Evolutionary conservation across 257 asterid genomes (phyloP), one percentile per base, ranked within the genome.

Genomic region (Cordia subcordata): DNA sequence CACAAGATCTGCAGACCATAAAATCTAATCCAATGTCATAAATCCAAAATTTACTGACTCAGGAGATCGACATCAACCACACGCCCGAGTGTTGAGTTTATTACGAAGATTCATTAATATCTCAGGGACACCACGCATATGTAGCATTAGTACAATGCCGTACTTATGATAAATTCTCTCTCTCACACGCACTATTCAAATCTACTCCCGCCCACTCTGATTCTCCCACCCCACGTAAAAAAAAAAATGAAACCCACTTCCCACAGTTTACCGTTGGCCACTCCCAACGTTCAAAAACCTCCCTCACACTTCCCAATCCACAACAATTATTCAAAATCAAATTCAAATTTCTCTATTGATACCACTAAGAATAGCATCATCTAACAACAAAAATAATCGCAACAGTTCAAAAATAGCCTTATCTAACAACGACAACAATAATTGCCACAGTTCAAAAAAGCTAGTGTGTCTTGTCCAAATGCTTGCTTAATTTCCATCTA

Each of bases 321-420:
- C 71, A 69, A 1, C n/a, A n/a, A n/a, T n/a, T 14, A 63, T 90
- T 90, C 93, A 90, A 90, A 87, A 85, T 87, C 87, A 77, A 85
- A 83, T 74, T n/a, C n/a, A n/a, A n/a, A n/a, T n/a, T n/a, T n/a
- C 67, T 74, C 70, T 74, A 81, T 81, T 83, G 62, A 49, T 53
- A 58, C 72, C 72, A 64, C 65, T 67, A 66, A 67, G 58, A 46
- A 16, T 64, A 60, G 58, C 39, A 18, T 11, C 73, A 35, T 38
- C 76, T 49, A 70, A 37, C 75, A 5, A 58, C 72, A n/a, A n/a
- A n/a, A n/a, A n/a, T n/a, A n/a, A n/a, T n/a, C n/a, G 63, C 71
- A 75, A 75, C 65, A 71, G 63, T 62, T 8, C 13, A 60, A 53
- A 18, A 13, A 8, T 17, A 37, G 21, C 15, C 23, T 20, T 11